These are phyloP conservation scores for Leccinum glutinopallens DNA, from an alignment of 1,284 basidiomycete species.

Conservation along the genomic window DNA sequence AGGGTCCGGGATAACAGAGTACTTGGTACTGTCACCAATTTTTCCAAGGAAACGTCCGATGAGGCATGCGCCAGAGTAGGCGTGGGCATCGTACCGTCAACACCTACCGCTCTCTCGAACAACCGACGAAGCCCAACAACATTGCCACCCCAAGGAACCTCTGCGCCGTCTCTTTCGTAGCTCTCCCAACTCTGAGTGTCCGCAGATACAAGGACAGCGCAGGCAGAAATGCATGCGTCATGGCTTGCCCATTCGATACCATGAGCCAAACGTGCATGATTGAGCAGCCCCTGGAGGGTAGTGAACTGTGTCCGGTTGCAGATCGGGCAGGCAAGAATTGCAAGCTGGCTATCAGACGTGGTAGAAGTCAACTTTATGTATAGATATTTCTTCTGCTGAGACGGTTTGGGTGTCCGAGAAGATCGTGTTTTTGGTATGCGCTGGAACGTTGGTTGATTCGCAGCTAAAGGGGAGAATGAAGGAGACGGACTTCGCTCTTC, in stretches of 20 bases:
- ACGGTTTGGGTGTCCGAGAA: conserved; percentile 36
- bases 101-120: conserved; percentile 71
- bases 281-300: conserved; percentile 74
- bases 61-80: conserved; percentile 13
- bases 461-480: conserved; percentile 23
- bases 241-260: conserved; percentile 70
- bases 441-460: conserved; percentile 20
- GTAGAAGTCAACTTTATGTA: conserved; percentile 43
- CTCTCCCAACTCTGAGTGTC: conserved; percentile 45
- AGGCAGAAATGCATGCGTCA: conserved; percentile 69
- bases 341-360: conserved; percentile 38
- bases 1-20: too few species aligned
- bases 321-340: conserved; percentile 58
- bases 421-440: conserved; percentile 39
- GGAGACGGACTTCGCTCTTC: conserved; percentile 37
- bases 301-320: conserved; percentile 67
- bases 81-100: conserved; percentile 26
- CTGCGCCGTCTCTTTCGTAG: conserved; percentile 56
- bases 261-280: conserved; percentile 72
- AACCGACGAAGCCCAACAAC: conserved; percentile 57
- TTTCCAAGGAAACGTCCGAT: too few species aligned
- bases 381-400: conserved; percentile 45
- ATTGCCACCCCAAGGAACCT: conserved; percentile 47
- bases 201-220: conserved; percentile 49
- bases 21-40: too few species aligned